phyloP scores from a whole-genome alignment of 352 stramenopile genomes.

The Blastocystis sp. region DNA sequence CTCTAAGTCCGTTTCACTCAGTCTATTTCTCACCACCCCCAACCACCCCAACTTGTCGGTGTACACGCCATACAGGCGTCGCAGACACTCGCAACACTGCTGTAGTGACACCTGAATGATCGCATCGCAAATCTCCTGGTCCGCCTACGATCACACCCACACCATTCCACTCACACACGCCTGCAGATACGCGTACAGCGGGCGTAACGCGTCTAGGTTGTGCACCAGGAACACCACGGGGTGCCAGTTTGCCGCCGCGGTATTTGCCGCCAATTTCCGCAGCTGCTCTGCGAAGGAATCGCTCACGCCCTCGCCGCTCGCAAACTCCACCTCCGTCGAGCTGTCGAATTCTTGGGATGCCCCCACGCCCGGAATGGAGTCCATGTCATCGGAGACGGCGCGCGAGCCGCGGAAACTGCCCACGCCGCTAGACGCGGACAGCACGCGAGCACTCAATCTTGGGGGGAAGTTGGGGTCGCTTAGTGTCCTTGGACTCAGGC shows the following conservation, averaged over 20 bases:
- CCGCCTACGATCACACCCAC: neutral
- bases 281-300: neutral
- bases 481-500: neutral
- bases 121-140: neutral
- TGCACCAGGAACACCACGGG: constrained; percentile 23
- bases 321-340: neutral
- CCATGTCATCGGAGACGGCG: neutral
- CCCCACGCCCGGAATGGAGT: neutral
- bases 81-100: neutral
- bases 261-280: neutral
- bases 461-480: neutral
- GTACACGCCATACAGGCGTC: constrained; percentile 11
- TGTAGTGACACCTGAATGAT: neutral
- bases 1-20: constrained; percentile 36
- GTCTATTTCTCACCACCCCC: neutral
- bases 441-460: neutral
- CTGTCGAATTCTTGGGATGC: neutral
- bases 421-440: neutral
- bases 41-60: neutral
- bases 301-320: neutral
- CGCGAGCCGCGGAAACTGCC: neutral
- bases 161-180: constrained; percentile 3
- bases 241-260: neutral
- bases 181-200: neutral
- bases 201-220: neutral